These are phyloP conservation scores for Ochromonadaceae sp. DNA, from an alignment of 352 stramenopile species.

Conservation along the genomic window DNA sequence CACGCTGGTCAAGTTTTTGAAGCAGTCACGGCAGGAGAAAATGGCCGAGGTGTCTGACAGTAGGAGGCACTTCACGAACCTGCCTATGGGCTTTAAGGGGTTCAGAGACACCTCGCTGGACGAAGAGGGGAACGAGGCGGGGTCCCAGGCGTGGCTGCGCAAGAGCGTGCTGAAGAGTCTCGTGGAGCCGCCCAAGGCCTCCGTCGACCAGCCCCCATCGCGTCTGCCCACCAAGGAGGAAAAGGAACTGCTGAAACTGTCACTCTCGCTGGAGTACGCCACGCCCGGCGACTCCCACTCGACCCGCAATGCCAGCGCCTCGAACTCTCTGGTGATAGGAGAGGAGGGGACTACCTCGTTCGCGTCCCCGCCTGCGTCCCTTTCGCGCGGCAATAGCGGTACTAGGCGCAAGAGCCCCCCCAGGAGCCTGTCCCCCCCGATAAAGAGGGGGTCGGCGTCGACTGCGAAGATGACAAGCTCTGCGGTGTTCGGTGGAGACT, in stretches of 20 bases:
- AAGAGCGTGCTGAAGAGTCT: neutral
- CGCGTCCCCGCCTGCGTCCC: neutral
- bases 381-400: neutral
- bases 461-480: neutral
- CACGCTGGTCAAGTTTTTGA: neutral
- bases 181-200: neutral
- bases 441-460: neutral
- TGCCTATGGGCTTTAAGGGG: neutral
- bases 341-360: neutral
- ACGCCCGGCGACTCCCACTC: too few species aligned
- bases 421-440: too few species aligned
- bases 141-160: neutral
- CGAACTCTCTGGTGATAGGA: neutral
- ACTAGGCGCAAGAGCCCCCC: neutral
- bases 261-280: neutral
- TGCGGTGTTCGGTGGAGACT: neutral
- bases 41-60: neutral
- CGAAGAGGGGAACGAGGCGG: neutral
- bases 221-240: constrained; percentile 14
- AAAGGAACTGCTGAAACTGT: constrained; percentile 7
- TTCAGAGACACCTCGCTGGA: neutral
- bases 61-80: neutral
- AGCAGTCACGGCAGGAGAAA: neutral
- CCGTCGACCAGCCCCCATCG: neutral
- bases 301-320: too few species aligned